Percentiles rank a stretch among this genome's conserved stretches.
phyloP scores from a whole-genome alignment of 306 rosid genomes.

The Dicorynia guianensis region DNA sequence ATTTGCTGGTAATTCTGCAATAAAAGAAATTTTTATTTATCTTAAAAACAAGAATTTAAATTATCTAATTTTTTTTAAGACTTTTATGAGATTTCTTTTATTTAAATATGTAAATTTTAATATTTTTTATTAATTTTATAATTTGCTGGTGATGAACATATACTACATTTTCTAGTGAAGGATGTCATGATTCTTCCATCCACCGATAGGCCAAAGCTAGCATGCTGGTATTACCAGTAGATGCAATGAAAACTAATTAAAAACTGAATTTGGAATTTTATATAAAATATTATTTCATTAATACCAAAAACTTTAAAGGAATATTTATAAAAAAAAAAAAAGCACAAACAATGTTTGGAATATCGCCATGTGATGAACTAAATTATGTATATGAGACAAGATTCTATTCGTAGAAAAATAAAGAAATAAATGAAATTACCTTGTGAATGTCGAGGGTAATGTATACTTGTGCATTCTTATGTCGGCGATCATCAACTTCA shows the following conservation, averaged over 20 bases:
- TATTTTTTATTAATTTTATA: too few relatives aligned
- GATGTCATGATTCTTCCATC: conserved; percentile 86
- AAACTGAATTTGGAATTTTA: conserved; percentile 9
- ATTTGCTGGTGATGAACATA: conserved; percentile 72
- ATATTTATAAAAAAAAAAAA: background rate
- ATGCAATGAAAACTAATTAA: conserved; percentile 40
- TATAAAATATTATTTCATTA: background rate
- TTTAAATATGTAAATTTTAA: too few relatives aligned
- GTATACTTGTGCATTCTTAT: conserved; percentile 64
- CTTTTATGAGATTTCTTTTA: too few relatives aligned
- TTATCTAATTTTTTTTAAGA: too few relatives aligned
- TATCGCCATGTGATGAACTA: too few relatives aligned
- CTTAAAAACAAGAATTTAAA: too few relatives aligned
- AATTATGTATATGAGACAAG: too few relatives aligned
- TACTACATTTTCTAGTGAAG: conserved; percentile 77
- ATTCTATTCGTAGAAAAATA: too few relatives aligned
- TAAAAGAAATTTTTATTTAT: too few relatives aligned
- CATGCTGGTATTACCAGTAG: conserved; percentile 72
- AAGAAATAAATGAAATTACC: conserved; percentile 48
- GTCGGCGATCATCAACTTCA: conserved; percentile 54
- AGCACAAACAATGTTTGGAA: background rate
- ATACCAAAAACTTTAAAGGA: too few relatives aligned
- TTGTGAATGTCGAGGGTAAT: conserved; percentile 73
- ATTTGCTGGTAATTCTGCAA: too few relatives aligned
- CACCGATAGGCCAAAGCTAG: conserved; percentile 87